These are phyloP conservation scores for Nectriaceae sp. DNA, from an alignment of 2,329 filamentous ascomycete genomes.

Conservation along the genomic window DNA sequence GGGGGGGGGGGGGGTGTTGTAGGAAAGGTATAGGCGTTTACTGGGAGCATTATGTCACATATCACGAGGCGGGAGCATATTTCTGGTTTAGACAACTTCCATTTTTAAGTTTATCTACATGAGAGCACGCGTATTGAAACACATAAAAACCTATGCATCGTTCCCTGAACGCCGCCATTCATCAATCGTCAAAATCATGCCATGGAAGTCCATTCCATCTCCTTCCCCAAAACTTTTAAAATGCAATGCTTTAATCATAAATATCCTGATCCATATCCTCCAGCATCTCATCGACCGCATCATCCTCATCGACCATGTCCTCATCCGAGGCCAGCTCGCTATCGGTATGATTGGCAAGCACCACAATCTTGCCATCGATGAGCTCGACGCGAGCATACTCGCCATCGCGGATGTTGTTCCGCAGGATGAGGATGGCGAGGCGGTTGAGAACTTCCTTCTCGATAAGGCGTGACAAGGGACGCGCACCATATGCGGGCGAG, in stretches of 20 bases:
- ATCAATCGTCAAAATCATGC: slow-evolving; percentile 4
- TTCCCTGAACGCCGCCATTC: slow-evolving; percentile 11
- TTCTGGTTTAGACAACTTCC: neutral
- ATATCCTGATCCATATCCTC: slow-evolving; percentile 64
- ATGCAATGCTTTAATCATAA: slow-evolving; percentile 37
- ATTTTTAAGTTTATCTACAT: neutral
- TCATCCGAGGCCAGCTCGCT: slow-evolving; percentile 64
- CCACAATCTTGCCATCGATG: slow-evolving; percentile 75
- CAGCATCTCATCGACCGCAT: slow-evolving; percentile 70
- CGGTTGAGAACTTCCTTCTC: slow-evolving; percentile 97
- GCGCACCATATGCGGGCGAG: slow-evolving; percentile 91
- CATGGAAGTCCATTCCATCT: neutral
- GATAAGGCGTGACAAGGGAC: slow-evolving; percentile 85
- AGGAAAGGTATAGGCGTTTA: too few relatives aligned
- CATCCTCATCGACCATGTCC: slow-evolving; percentile 73
- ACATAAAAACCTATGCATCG: neutral
- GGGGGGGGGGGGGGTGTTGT: too few relatives aligned
- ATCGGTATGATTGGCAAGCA: slow-evolving; percentile 78
- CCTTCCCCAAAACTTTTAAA: neutral
- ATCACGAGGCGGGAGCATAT: neutral
- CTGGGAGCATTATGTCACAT: too few relatives aligned
- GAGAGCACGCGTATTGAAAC: too few relatives aligned
- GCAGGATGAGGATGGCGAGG: slow-evolving; percentile 86
- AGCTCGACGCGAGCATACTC: slow-evolving; percentile 81
- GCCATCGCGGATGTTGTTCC: slow-evolving; percentile 81